Evolutionary conservation across 164 flowering plant species (phyloP), one percentile per base, ranked within the genome.

Genomic region (Dillenia suffruticosa): DNA sequence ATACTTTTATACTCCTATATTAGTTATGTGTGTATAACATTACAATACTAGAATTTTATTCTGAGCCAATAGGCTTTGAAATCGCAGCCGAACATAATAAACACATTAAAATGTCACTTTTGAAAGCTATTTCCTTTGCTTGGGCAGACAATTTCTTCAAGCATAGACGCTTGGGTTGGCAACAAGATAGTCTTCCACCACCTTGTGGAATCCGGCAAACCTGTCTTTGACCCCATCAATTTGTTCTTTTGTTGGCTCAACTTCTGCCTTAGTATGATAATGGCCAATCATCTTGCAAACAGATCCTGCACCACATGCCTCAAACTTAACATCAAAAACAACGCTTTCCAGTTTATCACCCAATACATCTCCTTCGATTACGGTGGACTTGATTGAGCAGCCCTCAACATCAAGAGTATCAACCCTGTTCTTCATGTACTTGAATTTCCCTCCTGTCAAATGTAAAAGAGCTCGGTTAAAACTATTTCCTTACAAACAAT

Each of bases 281-380:
- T 61, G 13, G 48, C 59, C 61, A 32, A 40, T 47, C 60, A 32
- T 59, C 59, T 59, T 66, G 24, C 64, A 67, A 4, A 67, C 15
- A 12, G n/a, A 61, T 8, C 61, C 70, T 16, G 60, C 17, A 2
- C 10, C 55, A 32, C 49, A 10, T 5, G 56, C 59, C 51, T 56
- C 65, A 19, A 49, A 68, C 66, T 62, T 62, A 6, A 51, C 51
- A 13, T 68, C 57, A n/a, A 49, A 61, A 40, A n/a, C 51, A n/a
- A 67, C 51, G 1, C 48, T 49, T 8, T 61, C 60, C 12, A 67
- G 26, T n/a, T 24, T 44, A 43, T 56, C 61, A 3, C 32, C 46
- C 16, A 49, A 43, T 15, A 51, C 55, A 8, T 67, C 70, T 3
- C 56, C 64, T 55, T 61, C 70, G 16, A 67, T 55, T 45, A 56